Conservation (phyloP, 257 asterid species). For the Plantago major region DNA sequence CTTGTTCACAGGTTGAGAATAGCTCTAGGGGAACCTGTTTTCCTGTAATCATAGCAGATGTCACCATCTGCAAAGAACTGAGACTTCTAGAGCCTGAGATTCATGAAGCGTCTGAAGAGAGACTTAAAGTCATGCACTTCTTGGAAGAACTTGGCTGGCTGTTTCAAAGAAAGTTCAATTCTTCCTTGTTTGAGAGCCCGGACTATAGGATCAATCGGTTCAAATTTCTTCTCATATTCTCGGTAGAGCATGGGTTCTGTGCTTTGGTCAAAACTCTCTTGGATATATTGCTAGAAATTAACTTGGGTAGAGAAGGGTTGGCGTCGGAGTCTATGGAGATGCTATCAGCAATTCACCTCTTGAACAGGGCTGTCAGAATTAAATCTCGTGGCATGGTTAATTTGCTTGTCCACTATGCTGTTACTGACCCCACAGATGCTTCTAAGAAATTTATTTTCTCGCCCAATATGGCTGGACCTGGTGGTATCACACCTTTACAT, state of each 20-base stretch:
- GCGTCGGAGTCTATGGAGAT: conserved; percentile 55
- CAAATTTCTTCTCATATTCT: conserved; percentile 62
- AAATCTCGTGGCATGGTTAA: conserved; percentile 58
- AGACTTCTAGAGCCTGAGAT: conserved; percentile 63
- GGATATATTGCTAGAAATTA: conserved; percentile 61
- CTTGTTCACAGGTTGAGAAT: conserved; percentile 56
- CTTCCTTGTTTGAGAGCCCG: conserved; percentile 44
- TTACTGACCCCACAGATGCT: conserved; percentile 31
- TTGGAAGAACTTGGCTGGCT: conserved; percentile 91
- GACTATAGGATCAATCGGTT: conserved; percentile 54
- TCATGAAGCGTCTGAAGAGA: conserved; percentile 14
- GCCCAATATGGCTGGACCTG: conserved; percentile 74
- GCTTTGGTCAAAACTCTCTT: conserved; percentile 61
- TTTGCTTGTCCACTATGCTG: conserved; percentile 42
- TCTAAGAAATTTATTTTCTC: conserved; percentile 43
- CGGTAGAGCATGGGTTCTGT: conserved; percentile 76
- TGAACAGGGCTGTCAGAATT: conserved; percentile 80
- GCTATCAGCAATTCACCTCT: conserved; percentile 67
- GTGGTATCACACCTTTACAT: conserved; percentile 85
- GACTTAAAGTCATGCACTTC: conserved; percentile 47
- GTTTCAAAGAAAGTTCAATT: conserved; percentile 62
- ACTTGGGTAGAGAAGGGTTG: conserved; percentile 43
- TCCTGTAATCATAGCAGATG: conserved; percentile 85
- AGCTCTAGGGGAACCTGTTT: conserved; percentile 52
- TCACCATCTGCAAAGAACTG: conserved; percentile 66